Conservation (phyloP, 139 green algal genomes). For the Micractinium sp. region DNA sequence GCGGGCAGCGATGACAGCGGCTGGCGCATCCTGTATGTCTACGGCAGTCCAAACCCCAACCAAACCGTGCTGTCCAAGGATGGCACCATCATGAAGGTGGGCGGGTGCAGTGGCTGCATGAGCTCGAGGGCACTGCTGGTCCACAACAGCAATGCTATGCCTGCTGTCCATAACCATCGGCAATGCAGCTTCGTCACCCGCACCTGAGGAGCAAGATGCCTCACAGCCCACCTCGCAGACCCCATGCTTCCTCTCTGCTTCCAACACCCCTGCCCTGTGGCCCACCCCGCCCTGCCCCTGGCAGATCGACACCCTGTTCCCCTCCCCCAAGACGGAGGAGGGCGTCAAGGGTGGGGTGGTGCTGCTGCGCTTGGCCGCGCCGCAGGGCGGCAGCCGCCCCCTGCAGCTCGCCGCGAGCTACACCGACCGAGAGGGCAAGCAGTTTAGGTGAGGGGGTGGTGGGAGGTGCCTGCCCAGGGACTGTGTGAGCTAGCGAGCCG, state of each 20-base stretch:
- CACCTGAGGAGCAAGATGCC: neutral
- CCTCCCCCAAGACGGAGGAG: slow-evolving; percentile 41
- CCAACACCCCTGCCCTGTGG: neutral
- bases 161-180: too few relatives aligned
- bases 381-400: neutral
- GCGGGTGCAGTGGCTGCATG: neutral
- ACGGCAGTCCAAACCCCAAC: slow-evolving; percentile 39
- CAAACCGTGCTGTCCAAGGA: slow-evolving; percentile 12
- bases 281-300: neutral
- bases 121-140: neutral
- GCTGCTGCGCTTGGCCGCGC: slow-evolving; percentile 30
- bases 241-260: too few relatives aligned
- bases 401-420: slow-evolving; percentile 32
- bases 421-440: slow-evolving; percentile 10
- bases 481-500: neutral
- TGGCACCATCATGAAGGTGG: slow-evolving; percentile 27
- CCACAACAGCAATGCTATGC: too few relatives aligned
- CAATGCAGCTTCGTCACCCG: neutral
- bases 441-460: neutral
- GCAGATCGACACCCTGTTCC: slow-evolving; percentile 34
- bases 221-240: too few relatives aligned
- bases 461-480: neutral
- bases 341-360: slow-evolving; percentile 49
- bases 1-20: neutral
- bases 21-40: slow-evolving; percentile 38